Evolutionary conservation across 148 eudicot genomes (phyloP), one percentile per base, ranked within the genome.

Genomic region (Hydrangea macrophylla): DNA sequence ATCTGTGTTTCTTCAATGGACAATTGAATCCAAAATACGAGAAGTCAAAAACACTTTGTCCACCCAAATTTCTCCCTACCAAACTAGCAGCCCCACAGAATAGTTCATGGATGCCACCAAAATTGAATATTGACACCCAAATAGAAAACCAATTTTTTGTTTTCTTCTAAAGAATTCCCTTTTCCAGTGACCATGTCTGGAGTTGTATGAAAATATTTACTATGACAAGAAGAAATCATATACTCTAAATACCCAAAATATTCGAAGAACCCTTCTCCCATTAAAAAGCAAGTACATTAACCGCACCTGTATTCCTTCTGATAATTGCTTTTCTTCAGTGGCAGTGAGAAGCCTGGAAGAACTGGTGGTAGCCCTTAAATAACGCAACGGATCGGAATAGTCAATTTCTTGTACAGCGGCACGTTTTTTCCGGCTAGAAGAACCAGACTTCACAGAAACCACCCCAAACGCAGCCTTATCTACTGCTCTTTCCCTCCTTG

Each of bases 251-350:
- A 63, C 26, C 32, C 9, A 2, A 51, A 32, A 28, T 22, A 31
- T 10, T 65, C 37, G 23, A 50, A 51, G 20, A 50, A 50, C 44
- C 27, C 15, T 18, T 55, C n/a, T 54, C 17, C 36, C 23, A 12
- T 55, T 0, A 54, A 24, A 55, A 67, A 18, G 55, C 9, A 7
- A 36, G 13, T 24, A 56, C 0, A 10, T 50, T 25, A 61, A 72
- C 30, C 62, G 23, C 66, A 94, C 99, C 99, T 94, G 97, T 66
- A 94, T 85, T 60, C 96, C 99, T 73, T 69, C 80, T 55, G 99
- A 91, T 67, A 88, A 70, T 73, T 75, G 76, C 31, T 70, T 72
- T 65, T 94, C 99, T 79, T 94, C 97, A 42, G 79, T 53, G 62
- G 84, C 81, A 27, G 90, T 85, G 61, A 94, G 97, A 76, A 94